phyloP scores from a whole-genome alignment of 495 filamentous ascomycete species.

The Talaromyces nanjingensis region DNA sequence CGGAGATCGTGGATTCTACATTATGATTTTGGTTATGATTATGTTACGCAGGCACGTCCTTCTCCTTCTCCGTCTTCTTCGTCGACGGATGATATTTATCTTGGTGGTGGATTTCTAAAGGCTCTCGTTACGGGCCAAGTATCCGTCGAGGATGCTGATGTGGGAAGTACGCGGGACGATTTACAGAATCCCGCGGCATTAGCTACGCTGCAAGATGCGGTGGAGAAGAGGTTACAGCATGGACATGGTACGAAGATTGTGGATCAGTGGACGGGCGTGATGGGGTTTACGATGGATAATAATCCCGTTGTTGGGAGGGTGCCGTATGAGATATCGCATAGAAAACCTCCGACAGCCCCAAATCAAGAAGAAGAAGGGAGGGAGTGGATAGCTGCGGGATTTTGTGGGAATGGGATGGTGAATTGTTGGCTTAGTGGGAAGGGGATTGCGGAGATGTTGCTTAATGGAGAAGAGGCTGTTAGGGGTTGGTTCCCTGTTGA shows the following conservation, averaged over 20 bases:
- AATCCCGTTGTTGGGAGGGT: slow-evolving; percentile 42
- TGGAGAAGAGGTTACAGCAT: background rate
- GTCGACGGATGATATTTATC: slow-evolving; percentile 11
- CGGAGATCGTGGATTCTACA: slow-evolving; percentile 26
- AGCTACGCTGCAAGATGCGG: background rate
- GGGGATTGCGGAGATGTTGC: slow-evolving; percentile 33
- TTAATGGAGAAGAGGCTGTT: slow-evolving; percentile 12
- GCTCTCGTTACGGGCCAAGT: slow-evolving; percentile 14
- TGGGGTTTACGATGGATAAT: slow-evolving; percentile 37
- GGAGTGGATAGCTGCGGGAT: slow-evolving; percentile 44
- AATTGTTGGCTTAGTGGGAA: slow-evolving; percentile 38
- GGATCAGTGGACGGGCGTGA: slow-evolving; percentile 35
- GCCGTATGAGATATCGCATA: slow-evolving; percentile 18
- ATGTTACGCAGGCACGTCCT: slow-evolving; percentile 24
- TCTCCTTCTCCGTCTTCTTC: background rate
- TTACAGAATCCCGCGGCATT: slow-evolving; percentile 9
- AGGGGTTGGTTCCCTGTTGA: slow-evolving; percentile 26
- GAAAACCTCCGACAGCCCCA: slow-evolving; percentile 5
- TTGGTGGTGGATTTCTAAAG: slow-evolving; percentile 25
- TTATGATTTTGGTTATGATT: slow-evolving; percentile 27
- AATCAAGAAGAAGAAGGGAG: background rate
- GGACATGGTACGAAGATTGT: slow-evolving; percentile 7
- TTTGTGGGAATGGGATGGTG: slow-evolving; percentile 41
- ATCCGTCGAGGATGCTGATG: slow-evolving; percentile 5
- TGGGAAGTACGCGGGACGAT: slow-evolving; percentile 6